Base-by-base conservation (phyloP, 1,284 basidiomycete species). In the Boletus chippewaensis region DNA sequence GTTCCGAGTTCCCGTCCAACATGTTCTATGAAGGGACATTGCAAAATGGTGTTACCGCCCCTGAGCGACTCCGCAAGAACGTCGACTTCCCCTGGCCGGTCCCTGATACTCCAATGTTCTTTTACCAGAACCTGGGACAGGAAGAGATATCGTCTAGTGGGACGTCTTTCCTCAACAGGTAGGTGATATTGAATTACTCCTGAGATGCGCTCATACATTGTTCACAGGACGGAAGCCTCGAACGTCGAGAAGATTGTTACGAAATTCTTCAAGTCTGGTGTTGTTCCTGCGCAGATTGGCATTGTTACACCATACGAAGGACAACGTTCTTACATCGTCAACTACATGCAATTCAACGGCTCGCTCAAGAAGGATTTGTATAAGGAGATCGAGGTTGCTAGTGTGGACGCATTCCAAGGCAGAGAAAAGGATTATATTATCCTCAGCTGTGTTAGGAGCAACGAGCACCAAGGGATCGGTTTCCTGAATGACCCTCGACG, bases 371-470 rank as follows among this genome's bases (percentile, higher is more conserved):
- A 99, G 74, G 96, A 99, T 59, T 71, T 98, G 11, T 99, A 99
- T 78, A 98, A 98, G 75, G 95, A 98, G 62, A 94, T 99, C 42
- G 96, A 99, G 68, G 96, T 99, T 38, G 96, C 96, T 12, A 93
- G 89, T 63, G 96, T 99, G 46, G 96, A 99, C 68, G 96, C 96
- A 2, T 99, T 99, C 81, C 96, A 99, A 69, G 96, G 96, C 31
- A 84, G 96, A 65, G 96, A 99, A 74, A 99, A 99, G 78, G 96
- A 99, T 69, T 98, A 99, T 64, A 98, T 99, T 69, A 98, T 99
- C 62, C 79, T 99, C 47, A 94, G 89, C 66, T 99, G 96, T 68
- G 96, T 99, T n/a, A 78, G 96, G 64, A 96, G 93, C 72, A 99
- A 99, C 70, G 96, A 99, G 67, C 95, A 99, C 66, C 96, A 98